Evolutionary conservation across 2,329 filamentous ascomycete genomes (phyloP).

Genomic region (Purpureocillium takamizusanense): DNA sequence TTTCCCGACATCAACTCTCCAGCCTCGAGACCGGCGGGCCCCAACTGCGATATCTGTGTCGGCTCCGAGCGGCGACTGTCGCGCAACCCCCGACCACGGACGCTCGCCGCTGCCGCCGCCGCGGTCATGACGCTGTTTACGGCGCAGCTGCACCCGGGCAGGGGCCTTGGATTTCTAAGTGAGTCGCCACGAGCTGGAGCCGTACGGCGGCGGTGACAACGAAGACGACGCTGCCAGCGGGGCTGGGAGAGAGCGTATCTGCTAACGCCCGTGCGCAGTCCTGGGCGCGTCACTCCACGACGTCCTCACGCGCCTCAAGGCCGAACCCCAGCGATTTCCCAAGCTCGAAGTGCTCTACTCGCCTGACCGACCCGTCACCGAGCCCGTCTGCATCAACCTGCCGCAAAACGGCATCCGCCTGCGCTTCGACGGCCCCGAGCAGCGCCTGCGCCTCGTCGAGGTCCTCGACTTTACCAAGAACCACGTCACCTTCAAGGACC

Average conservation of each 20-base stretch:
- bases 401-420: conserved; percentile 81
- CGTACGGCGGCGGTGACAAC: too few species aligned
- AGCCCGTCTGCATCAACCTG: conserved; percentile 67
- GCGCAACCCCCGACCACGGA: too few species aligned
- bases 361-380: conserved; percentile 60
- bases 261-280: conserved; percentile 61
- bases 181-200: conserved; percentile 3
- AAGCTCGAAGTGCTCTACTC: conserved; percentile 79
- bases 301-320: conserved; percentile 77
- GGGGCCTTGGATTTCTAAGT: conserved; percentile 55
- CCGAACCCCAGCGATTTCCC: conserved; percentile 74
- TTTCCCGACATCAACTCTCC: too few species aligned
- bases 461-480: conserved; percentile 83
- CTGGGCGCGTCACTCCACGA: conserved; percentile 90
- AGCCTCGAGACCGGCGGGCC: too few species aligned
- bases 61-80: too few species aligned
- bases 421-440: conserved; percentile 88
- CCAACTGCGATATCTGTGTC: too few species aligned
- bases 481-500: conserved; percentile 69
- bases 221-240: too few species aligned
- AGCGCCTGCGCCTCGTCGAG: conserved; percentile 84
- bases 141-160: conserved; percentile 57
- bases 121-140: conserved; percentile 44
- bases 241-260: too few species aligned
- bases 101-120: too few species aligned